Evolutionary conservation across 805 yeast genomes (phyloP).

Genomic region (Ogataea pini): DNA sequence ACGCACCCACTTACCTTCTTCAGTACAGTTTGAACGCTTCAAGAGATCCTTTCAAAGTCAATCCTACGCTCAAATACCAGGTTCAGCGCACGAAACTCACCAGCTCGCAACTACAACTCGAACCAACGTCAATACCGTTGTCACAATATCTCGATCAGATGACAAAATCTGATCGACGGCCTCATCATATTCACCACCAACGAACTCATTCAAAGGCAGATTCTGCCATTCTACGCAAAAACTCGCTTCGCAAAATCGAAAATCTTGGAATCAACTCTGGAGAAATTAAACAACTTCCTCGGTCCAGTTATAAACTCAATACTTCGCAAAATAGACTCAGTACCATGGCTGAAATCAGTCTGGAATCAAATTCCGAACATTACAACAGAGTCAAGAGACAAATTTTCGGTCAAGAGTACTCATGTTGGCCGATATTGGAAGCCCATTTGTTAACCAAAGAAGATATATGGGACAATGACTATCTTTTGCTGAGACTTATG

Average conservation of each 20-base stretch:
- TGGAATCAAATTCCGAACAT: constrained; percentile 31
- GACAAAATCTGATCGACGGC: not conserved
- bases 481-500: constrained; percentile 28
- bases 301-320: constrained; percentile 7
- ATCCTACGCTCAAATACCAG: constrained; percentile 26
- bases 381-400: constrained; percentile 21
- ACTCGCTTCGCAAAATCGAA: constrained; percentile 9
- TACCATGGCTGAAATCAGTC: constrained; percentile 28
- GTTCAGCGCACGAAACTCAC: constrained; percentile 17
- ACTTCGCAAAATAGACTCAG: constrained; percentile 21
- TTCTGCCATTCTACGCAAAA: constrained; percentile 1
- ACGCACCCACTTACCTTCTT: constrained; percentile 21
- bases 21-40: constrained; percentile 20
- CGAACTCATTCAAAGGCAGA: not conserved
- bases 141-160: constrained; percentile 12
- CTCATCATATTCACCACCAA: not conserved
- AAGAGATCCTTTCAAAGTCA: constrained; percentile 18
- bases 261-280: constrained; percentile 11
- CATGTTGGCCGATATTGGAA: constrained; percentile 20
- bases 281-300: constrained; percentile 13
- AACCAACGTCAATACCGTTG: constrained; percentile 19
- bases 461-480: constrained; percentile 28
- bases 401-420: constrained; percentile 19
- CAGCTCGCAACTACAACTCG: constrained; percentile 14
- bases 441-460: constrained; percentile 13